Base-by-base conservation (phyloP, 2,329 filamentous ascomycete species). In the Cordyceps militaris region DNA sequence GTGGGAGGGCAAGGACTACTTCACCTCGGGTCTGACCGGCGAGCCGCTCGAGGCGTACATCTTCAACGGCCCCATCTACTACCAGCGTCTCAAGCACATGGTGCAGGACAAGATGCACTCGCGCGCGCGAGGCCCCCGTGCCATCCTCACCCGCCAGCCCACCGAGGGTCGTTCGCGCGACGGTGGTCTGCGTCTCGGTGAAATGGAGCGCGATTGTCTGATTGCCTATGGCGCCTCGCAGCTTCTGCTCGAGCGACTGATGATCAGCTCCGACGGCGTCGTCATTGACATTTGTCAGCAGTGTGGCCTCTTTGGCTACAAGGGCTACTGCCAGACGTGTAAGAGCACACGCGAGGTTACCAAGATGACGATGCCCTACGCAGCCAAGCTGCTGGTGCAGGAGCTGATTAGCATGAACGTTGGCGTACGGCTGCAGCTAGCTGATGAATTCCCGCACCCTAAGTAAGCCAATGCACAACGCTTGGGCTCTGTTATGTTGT, bases 71-170 rank as follows among this genome's bases (percentile, higher is more conserved):
- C 94, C 94, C 11, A 99, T 99, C 73, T 99, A 96, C 78, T 99
- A 99, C 78, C 94, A 99, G 78, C 96, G 96, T 64, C 84, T 99
- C 63, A 99, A 99, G 82, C 94, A 99, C 80, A 99, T 99, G 94
- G 94, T 99, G 4, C 92, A 97, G 72, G 94, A 99, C 71, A 99
- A 99, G 77, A 97, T 99, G 94, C 94, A 99, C 75, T 93, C 90
- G 32, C 90, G 94, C 61, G 86, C 93, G 2, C 87, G 91, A 14
- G 95, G 95, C 0, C 95, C 94, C 0, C 83, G 89, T 13, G 93
- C 93, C 26, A 94, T 96, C 63, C 80, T 99, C 26, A 99, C 94
- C 1, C 86, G 94, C 10, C 94, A 99, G 71, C 94, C 94, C 0
- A 99, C 93, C 0, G 94, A 99, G 76, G 94, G 94, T 79, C 85